phyloP scores from a whole-genome alignment of 1,284 basidiomycete genomes.

The Puccinia polysora region DNA sequence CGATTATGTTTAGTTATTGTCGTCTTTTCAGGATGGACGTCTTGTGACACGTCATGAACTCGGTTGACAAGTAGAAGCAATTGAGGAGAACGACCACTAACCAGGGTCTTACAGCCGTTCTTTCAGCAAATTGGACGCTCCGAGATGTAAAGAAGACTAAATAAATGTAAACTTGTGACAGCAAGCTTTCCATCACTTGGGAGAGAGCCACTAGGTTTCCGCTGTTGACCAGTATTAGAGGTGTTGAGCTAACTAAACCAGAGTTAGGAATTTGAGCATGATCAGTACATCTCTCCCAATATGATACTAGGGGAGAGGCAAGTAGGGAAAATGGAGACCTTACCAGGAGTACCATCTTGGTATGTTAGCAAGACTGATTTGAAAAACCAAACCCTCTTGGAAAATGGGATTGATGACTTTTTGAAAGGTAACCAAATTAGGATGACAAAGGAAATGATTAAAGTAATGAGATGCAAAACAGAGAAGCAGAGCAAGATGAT shows the following conservation, averaged over 20 bases:
- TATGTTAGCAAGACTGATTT: neutral
- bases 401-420: neutral
- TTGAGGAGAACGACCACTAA: neutral
- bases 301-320: neutral
- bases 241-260: neutral
- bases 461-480: neutral
- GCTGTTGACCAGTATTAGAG: neutral
- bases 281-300: neutral
- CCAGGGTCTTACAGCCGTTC: neutral
- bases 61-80: neutral
- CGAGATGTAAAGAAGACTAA: neutral
- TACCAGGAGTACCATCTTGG: neutral
- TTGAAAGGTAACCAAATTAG: neutral
- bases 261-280: neutral
- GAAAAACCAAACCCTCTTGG: neutral
- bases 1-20: neutral
- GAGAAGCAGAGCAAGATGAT: neutral
- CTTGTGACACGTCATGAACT: neutral
- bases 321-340: neutral
- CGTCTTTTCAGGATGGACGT: neutral
- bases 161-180: slow-evolving; percentile 3
- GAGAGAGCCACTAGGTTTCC: neutral
- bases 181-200: neutral
- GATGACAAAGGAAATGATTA: neutral
- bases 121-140: neutral